phyloP scores from a whole-genome alignment of 768 basidiomycete species.

The Cystobasidium ongulense region DNA sequence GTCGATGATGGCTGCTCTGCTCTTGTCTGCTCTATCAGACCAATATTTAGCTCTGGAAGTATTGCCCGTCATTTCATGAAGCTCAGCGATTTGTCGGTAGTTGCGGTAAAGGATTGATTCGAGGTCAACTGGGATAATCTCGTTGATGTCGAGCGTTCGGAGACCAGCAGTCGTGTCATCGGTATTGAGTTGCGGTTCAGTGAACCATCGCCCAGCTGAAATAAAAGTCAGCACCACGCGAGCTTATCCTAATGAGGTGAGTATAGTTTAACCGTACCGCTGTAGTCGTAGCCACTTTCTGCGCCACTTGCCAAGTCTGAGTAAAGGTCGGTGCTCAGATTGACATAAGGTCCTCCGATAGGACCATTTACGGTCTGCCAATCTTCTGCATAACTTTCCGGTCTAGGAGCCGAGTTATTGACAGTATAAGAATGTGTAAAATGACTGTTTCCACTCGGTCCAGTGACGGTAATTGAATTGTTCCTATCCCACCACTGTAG shows the following conservation, averaged over 20 bases:
- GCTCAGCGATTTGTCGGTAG: constrained; percentile 30
- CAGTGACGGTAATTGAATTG: constrained; percentile 51
- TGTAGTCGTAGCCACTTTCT: constrained; percentile 50
- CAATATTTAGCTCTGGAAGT: constrained; percentile 18
- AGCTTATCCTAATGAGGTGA: neutral
- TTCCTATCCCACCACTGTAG: constrained; percentile 73
- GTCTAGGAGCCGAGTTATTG: constrained; percentile 74
- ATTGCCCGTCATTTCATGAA: constrained; percentile 8
- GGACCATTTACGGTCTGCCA: constrained; percentile 61
- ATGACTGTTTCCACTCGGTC: constrained; percentile 50
- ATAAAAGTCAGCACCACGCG: neutral
- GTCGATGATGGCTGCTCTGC: constrained; percentile 69
- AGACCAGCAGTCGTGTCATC: constrained; percentile 54
- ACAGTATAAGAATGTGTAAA: constrained; percentile 66
- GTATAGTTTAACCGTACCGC: constrained; percentile 20
- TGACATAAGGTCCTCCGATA: constrained; percentile 50
- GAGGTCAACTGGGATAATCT: constrained; percentile 64
- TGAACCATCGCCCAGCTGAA: constrained; percentile 45
- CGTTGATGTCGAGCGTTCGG: constrained; percentile 62
- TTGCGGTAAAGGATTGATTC: constrained; percentile 72
- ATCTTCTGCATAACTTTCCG: constrained; percentile 64
- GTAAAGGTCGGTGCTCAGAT: constrained; percentile 64
- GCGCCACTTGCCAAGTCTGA: constrained; percentile 80
- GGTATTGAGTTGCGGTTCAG: constrained; percentile 47
- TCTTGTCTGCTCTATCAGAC: constrained; percentile 38